Conservation (phyloP, 495 filamentous ascomycete species). For the Daldinia grandis region DNA sequence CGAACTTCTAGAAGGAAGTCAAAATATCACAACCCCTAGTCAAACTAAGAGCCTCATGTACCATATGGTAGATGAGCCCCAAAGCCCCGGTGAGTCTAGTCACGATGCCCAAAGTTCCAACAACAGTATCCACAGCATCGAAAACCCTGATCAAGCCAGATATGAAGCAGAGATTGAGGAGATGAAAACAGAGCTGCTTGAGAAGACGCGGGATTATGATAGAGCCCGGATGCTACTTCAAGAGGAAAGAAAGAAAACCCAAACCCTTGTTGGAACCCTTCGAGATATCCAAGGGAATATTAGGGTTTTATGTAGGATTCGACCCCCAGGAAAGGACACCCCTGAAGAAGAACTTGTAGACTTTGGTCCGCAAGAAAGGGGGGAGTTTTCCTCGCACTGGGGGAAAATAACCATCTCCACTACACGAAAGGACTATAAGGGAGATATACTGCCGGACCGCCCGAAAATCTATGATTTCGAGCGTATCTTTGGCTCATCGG, state of each 20-base stretch:
- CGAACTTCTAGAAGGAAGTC: neutral
- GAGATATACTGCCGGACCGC: constrained; percentile 52
- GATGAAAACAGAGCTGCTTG: neutral
- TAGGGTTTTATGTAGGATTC: constrained; percentile 92
- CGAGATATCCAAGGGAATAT: constrained; percentile 97
- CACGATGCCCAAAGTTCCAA: neutral
- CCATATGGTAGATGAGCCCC: neutral
- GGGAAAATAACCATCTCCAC: constrained; percentile 1
- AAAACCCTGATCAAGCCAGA: neutral
- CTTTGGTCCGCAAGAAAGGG: constrained; percentile 15
- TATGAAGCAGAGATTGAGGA: neutral
- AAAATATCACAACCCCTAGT: neutral
- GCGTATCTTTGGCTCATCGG: constrained; percentile 79
- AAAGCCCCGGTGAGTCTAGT: neutral
- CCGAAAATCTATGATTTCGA: constrained; percentile 87
- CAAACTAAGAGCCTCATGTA: neutral
- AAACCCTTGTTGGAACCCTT: constrained; percentile 83
- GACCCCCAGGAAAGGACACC: constrained; percentile 69
- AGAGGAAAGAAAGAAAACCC: neutral
- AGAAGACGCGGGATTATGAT: neutral
- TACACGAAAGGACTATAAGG: constrained; percentile 74
- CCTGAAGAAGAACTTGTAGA: constrained; percentile 25
- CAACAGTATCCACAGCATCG: neutral
- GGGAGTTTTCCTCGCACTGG: constrained; percentile 14
- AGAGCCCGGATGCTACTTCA: neutral